Base-by-base conservation (phyloP, 1,284 basidiomycete genomes). In the Clitocybe nebularis region DNA sequence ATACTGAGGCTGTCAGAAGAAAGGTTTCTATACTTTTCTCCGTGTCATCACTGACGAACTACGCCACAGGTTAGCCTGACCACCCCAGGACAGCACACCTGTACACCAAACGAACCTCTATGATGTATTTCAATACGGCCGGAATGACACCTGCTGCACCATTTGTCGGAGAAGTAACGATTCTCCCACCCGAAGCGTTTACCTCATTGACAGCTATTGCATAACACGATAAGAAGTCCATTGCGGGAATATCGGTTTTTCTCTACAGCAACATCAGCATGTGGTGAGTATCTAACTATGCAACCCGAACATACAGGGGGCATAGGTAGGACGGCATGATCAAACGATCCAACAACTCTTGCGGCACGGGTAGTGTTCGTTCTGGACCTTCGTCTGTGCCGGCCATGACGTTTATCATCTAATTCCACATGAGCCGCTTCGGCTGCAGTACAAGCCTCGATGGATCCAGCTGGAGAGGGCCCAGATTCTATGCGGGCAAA, bases 211-310 rank as follows among this genome's bases (percentile, higher is more conserved):
- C 91, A 3, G 89, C 89, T 46, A 93, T 93, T 0, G 90, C 92
- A 64, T 94, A 94, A 55, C 89, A 93, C 2, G 85, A 90, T 48
- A 98, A 70, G 60, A 94, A 95, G 61, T 98, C 94, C 67, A 98
- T 85, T 0, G 92, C 92, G 0, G 93, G 93, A 42, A 96, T 93
- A 53, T 83, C 81, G 8, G 86, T 89, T 54, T 81, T 87, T 44
- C 89, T 75, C 85, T 89, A 2, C 17, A 34, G 20, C 14, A 4
- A 14, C 14, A 14, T 30, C 17, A 29, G 14, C 5, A 36, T 20
- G 23, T 22, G 4, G 4, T 34, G n/a, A 44, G 44, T 19, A 23
- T 36, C 25, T 36, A 40, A 36, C 36, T 29, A n/a, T n/a, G n/a
- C n/a, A n/a, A n/a, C n/a, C n/a, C n/a, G n/a, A n/a, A 67, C 82